phyloP scores from a whole-genome alignment of 192 early-diverging fungal species.

The Umbelopsis isabellina region DNA sequence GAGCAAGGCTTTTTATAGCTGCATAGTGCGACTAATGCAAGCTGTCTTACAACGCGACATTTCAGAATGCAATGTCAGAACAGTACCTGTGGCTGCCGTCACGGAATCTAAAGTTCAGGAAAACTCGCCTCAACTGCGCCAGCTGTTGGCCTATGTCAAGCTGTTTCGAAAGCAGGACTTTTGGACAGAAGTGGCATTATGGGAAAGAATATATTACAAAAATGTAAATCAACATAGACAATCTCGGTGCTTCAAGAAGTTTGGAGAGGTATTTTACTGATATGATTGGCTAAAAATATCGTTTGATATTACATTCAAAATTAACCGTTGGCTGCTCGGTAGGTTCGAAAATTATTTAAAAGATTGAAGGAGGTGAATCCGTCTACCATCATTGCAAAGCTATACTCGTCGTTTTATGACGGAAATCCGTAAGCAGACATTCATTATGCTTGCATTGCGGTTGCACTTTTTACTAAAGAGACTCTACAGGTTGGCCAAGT shows the following conservation, averaged over 20 bases:
- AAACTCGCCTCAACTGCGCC: neutral
- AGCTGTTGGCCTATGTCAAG: neutral
- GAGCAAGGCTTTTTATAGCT: neutral
- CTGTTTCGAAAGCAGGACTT: slow-evolving; percentile 18
- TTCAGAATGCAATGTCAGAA: slow-evolving; percentile 1
- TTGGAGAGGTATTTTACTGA: slow-evolving; percentile 18
- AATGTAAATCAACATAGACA: slow-evolving; percentile 38
- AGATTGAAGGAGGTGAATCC: slow-evolving; percentile 27
- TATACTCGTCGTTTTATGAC: slow-evolving; percentile 30
- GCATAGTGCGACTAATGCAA: neutral
- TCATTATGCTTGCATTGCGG: neutral
- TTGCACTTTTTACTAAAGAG: neutral
- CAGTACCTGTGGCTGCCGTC: neutral
- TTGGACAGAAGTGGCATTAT: slow-evolving; percentile 34
- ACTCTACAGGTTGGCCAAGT: slow-evolving; percentile 3
- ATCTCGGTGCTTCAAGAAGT: slow-evolving; percentile 30
- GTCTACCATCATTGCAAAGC: slow-evolving; percentile 12
- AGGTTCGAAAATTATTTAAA: slow-evolving; percentile 35
- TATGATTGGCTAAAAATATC: neutral
- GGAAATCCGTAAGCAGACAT: slow-evolving; percentile 18
- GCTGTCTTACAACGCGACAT: slow-evolving; percentile 2
- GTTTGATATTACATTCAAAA: too few relatives aligned
- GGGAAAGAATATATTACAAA: slow-evolving; percentile 33
- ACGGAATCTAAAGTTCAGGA: neutral
- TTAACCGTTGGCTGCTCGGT: neutral